Evolutionary conservation across 257 asterid genomes (phyloP).

Genomic region (Solanum stenotomum): DNA sequence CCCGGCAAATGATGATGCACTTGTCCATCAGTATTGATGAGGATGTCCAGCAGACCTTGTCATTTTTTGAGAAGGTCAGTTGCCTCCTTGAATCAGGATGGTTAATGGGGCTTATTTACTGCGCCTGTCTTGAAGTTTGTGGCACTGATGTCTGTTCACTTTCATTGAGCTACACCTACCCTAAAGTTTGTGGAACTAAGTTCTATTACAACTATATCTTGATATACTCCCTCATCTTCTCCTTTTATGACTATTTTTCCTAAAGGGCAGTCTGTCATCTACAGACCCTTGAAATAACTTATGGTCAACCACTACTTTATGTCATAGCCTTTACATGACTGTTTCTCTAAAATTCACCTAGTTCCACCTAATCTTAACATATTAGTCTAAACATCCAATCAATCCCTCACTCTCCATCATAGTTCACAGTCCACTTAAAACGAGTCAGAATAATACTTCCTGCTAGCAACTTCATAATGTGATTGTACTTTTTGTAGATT

Average conservation of each 20-base stretch:
- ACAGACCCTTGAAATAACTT: background rate
- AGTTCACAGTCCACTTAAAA: background rate
- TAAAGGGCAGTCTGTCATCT: background rate
- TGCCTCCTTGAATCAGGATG: background rate
- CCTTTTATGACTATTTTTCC: background rate
- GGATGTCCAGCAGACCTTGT: constrained; percentile 84
- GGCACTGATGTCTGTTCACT: background rate
- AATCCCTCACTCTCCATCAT: background rate
- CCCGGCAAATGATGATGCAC: constrained; percentile 73
- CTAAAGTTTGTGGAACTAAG: background rate
- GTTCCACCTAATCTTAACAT: background rate
- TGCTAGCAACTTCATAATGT: background rate
- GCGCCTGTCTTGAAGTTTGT: background rate
- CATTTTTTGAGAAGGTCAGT: constrained; percentile 83
- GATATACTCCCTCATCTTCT: background rate
- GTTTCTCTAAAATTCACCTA: background rate
- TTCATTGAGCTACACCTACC: background rate
- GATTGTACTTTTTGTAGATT: constrained; percentile 29
- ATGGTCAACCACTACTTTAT: background rate
- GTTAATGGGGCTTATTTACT: background rate
- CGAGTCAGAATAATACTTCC: background rate
- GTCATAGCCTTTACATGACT: background rate
- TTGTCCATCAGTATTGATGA: constrained; percentile 74
- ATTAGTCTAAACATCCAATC: background rate
- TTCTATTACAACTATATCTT: background rate